Evolutionary conservation across 441 rosid species (phyloP).

Genomic region (Gossypium davidsonii): DNA sequence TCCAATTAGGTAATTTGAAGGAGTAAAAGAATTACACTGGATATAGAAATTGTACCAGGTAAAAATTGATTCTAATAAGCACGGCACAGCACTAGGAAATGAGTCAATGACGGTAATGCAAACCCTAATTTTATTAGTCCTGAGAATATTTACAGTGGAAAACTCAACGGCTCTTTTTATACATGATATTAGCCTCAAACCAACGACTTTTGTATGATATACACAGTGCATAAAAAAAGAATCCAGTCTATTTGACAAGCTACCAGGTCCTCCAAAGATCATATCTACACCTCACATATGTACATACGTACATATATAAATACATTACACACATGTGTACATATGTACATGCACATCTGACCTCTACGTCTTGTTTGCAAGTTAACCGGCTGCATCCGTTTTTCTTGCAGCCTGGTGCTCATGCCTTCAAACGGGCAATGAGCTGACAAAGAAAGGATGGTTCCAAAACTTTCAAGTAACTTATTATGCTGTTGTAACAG

Average conservation of each 20-base stretch:
- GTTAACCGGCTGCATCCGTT: neutral
- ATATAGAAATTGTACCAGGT: too few relatives aligned
- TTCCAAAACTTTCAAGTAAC: neutral
- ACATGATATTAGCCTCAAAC: constrained; percentile 24
- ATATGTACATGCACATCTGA: constrained; percentile 3
- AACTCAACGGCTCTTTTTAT: constrained; percentile 19
- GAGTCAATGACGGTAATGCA: neutral
- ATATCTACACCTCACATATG: neutral
- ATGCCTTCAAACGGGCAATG: neutral
- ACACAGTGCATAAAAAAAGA: neutral
- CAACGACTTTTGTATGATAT: constrained; percentile 7
- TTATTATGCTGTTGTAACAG: constrained; percentile 22
- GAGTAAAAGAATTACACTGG: too few relatives aligned
- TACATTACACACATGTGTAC: neutral
- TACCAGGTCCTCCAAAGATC: neutral
- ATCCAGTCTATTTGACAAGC: neutral
- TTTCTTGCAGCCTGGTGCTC: neutral
- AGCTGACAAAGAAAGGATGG: neutral
- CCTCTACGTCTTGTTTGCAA: neutral
- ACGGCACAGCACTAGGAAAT: too few relatives aligned
- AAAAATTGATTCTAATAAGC: too few relatives aligned
- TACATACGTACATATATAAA: neutral
- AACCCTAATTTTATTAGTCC: neutral
- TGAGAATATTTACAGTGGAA: neutral
- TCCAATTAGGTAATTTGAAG: too few relatives aligned